Conservation (phyloP, 2,329 filamentous ascomycete genomes). For the Scytalidium sp. region DNA sequence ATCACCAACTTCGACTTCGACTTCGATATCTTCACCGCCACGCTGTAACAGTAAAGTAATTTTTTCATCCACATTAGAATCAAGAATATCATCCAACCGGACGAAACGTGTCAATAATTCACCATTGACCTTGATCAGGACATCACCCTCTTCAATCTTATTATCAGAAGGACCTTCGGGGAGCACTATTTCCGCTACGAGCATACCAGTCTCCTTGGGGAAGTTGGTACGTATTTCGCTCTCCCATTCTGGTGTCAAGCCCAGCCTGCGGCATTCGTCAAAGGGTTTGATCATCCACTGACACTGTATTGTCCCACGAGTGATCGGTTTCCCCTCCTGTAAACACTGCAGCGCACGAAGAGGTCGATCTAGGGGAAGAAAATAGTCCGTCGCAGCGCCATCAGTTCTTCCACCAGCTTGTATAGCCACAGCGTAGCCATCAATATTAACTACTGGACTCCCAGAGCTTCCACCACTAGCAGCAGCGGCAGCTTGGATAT, state of each 20-base stretch:
- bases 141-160: conserved; percentile 91
- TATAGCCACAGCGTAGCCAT: conserved; percentile 86
- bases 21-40: conserved; percentile 81
- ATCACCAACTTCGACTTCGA: conserved; percentile 82
- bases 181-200: conserved; percentile 92
- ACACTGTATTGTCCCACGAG: conserved; percentile 95
- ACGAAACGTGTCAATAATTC: conserved; percentile 93
- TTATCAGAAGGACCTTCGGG: conserved; percentile 83
- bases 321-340: conserved; percentile 69
- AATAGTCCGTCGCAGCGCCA: conserved; percentile 96
- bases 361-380: conserved; percentile 88
- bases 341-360: conserved; percentile 84
- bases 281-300: conserved; percentile 98
- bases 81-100: conserved; percentile 84
- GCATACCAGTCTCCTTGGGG: conserved; percentile 92
- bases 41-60: conserved; percentile 82
- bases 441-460: conserved; percentile 93
- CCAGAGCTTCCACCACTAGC: conserved; percentile 98
- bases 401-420: conserved; percentile 93
- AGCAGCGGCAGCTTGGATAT: conserved; percentile 96
- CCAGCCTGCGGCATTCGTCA: conserved; percentile 89
- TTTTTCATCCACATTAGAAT: conserved; percentile 77
- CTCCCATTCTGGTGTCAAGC: conserved; percentile 83
- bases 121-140: conserved; percentile 89
- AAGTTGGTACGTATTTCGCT: conserved; percentile 77